These are phyloP conservation scores for Xenoacremonium recifei DNA, from an alignment of 2,329 filamentous ascomycete genomes.

Conservation along the genomic window DNA sequence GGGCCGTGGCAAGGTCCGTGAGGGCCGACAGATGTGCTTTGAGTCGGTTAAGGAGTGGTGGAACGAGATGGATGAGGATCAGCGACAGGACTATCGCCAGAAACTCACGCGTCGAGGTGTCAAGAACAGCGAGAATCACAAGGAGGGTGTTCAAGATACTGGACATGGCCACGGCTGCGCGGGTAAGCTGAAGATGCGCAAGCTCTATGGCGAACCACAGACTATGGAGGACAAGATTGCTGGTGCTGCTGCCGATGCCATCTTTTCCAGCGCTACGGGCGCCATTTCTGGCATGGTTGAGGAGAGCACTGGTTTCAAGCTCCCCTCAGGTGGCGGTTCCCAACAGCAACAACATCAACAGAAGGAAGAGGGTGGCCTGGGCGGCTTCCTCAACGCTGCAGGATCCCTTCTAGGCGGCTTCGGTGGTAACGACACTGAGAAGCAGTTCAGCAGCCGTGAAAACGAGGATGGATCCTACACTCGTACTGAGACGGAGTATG, in stretches of 20 bases:
- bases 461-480: conserved; percentile 60
- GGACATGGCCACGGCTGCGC: conserved; percentile 83
- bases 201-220: conserved; percentile 51
- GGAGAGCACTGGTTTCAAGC: conserved; percentile 44
- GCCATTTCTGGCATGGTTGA: conserved; percentile 47
- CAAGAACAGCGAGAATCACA: conserved; percentile 76
- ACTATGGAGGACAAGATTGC: conserved; percentile 57
- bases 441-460: conserved; percentile 51
- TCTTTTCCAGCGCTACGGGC: conserved; percentile 57
- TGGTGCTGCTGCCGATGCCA: conserved; percentile 52
- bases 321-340: conserved; percentile 29
- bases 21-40: conserved; percentile 78
- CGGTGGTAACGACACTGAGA: conserved; percentile 52
- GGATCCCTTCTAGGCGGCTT: conserved; percentile 64
- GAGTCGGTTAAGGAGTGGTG: conserved; percentile 82
- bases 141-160: conserved; percentile 76
- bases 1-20: conserved; percentile 67
- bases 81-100: conserved; percentile 65
- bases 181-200: conserved; percentile 76
- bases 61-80: conserved; percentile 60
- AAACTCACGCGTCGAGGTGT: conserved; percentile 81
- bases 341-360: too few relatives aligned
- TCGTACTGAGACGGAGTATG: conserved; percentile 61
- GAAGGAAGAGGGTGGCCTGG: conserved; percentile 62
- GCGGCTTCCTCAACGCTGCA: conserved; percentile 70